Conservation (phyloP, 2,329 filamentous ascomycete species). For the Colletotrichum sp. region DNA sequence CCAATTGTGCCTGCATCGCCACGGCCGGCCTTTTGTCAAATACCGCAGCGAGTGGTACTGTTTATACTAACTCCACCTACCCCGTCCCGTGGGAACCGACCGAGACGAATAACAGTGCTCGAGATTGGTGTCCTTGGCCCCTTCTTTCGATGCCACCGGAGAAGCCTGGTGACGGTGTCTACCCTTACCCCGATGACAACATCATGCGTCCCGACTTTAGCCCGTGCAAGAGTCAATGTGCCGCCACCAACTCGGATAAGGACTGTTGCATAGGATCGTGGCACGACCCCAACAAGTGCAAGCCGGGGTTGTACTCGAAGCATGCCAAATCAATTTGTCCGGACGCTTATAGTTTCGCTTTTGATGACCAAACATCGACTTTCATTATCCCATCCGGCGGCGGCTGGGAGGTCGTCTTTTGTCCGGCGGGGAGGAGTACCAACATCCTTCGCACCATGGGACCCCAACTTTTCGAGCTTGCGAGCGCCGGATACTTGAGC, state of each 20-base stretch:
- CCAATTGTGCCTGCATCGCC: slow-evolving; percentile 78
- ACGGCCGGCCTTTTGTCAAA: slow-evolving; percentile 66
- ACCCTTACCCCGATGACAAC: slow-evolving; percentile 80
- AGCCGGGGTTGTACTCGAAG: slow-evolving; percentile 70
- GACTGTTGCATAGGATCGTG: slow-evolving; percentile 81
- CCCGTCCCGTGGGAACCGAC: slow-evolving; percentile 71
- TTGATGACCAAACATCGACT: slow-evolving; percentile 62
- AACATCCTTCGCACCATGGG: slow-evolving; percentile 61
- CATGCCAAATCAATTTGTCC: slow-evolving; percentile 78
- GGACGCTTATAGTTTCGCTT: slow-evolving; percentile 82
- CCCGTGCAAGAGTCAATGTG: slow-evolving; percentile 79
- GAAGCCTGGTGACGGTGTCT: slow-evolving; percentile 76
- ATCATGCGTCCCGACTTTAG: slow-evolving; percentile 75
- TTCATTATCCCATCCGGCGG: slow-evolving; percentile 71
- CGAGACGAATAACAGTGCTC: slow-evolving; percentile 61
- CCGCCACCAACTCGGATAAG: slow-evolving; percentile 66
- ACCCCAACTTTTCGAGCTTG: slow-evolving; percentile 52
- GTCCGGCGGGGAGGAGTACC: slow-evolving; percentile 67
- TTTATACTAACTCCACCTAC: slow-evolving; percentile 68
- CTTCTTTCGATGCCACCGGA: slow-evolving; percentile 71
- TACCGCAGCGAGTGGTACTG: slow-evolving; percentile 56
- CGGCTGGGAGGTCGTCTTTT: slow-evolving; percentile 81
- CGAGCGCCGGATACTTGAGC: slow-evolving; percentile 42
- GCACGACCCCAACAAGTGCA: slow-evolving; percentile 66
- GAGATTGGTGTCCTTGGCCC: slow-evolving; percentile 82